A percentile compares a stretch with the other conserved stretches of the same genome.
These are phyloP conservation scores for Eucalyptus pauciflora DNA, from an alignment of 345 rosid species.

Conservation along the genomic window DNA sequence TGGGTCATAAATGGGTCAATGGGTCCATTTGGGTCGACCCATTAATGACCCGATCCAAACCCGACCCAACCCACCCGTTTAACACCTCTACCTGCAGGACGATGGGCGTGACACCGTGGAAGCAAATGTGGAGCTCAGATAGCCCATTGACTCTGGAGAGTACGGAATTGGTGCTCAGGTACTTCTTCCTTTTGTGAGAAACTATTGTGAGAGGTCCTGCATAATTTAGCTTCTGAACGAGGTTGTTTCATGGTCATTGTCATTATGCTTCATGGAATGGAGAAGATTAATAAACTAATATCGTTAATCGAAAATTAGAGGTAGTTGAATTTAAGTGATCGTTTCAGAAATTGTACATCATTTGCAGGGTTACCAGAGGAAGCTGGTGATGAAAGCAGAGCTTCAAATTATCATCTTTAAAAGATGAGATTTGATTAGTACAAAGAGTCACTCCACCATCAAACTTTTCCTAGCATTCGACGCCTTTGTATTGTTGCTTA, in stretches of 20 bases:
- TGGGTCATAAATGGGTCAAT: no score
- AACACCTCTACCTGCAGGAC: neutral
- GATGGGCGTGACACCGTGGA: neutral
- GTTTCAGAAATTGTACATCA: neutral
- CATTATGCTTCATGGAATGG: neutral
- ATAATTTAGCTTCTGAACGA: neutral
- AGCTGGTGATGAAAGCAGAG: neutral
- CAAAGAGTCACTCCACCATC: neutral
- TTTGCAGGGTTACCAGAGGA: neutral
- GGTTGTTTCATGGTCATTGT: neutral
- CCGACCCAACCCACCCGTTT: no score
- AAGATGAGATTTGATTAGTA: neutral
- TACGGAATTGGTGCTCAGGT: slow-evolving; percentile 88
- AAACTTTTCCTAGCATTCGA: neutral
- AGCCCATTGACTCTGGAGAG: slow-evolving; percentile 80
- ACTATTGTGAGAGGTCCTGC: neutral
- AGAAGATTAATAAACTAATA: no score
- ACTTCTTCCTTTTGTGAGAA: neutral
- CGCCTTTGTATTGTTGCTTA: neutral
- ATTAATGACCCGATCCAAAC: no score
- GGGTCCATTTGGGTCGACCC: no score
- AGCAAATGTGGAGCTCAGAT: slow-evolving; percentile 79
- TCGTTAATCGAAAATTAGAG: neutral
- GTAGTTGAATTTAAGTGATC: neutral
- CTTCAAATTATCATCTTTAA: neutral